A percentile compares a stretch with the other conserved stretches of the same genome.
Conservation (phyloP, 148 eudicot species). For the Silene conica region DNA sequence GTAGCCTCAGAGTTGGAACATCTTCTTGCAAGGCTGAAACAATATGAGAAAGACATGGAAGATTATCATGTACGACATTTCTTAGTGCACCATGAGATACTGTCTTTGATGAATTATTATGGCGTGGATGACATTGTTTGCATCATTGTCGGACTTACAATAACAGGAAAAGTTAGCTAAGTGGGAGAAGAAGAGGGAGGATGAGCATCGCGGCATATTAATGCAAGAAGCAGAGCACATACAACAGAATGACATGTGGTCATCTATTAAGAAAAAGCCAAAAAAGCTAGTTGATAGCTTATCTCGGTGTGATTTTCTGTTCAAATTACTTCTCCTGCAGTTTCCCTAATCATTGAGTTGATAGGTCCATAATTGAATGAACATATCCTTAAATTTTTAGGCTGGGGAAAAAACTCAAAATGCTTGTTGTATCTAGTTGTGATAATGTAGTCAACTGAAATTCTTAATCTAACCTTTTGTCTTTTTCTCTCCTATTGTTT, state of each 20-base stretch:
- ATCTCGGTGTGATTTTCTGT: slow-evolving; percentile 42
- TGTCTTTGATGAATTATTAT: background rate
- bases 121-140: slow-evolving; percentile 9
- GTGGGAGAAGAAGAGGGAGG: slow-evolving; percentile 73
- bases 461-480: background rate
- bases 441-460: background rate
- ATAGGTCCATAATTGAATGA: background rate
- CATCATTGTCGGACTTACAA: slow-evolving; percentile 5
- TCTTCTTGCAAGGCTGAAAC: slow-evolving; percentile 62
- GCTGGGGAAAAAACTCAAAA: too few relatives aligned
- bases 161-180: slow-evolving; percentile 52
- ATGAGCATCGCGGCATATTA: slow-evolving; percentile 60
- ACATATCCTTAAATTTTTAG: background rate
- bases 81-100: background rate
- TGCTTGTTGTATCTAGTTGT: too few relatives aligned
- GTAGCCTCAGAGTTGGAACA: slow-evolving; percentile 75
- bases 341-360: background rate
- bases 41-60: slow-evolving; percentile 82
- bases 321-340: background rate
- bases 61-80: slow-evolving; percentile 54
- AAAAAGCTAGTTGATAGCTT: slow-evolving; percentile 52
- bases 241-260: slow-evolving; percentile 49
- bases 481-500: background rate
- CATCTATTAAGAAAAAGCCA: slow-evolving; percentile 44
- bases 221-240: slow-evolving; percentile 72